Base-by-base conservation (phyloP, 192 early-diverging fungal genomes). In the Lobosporangium transversale region DNA sequence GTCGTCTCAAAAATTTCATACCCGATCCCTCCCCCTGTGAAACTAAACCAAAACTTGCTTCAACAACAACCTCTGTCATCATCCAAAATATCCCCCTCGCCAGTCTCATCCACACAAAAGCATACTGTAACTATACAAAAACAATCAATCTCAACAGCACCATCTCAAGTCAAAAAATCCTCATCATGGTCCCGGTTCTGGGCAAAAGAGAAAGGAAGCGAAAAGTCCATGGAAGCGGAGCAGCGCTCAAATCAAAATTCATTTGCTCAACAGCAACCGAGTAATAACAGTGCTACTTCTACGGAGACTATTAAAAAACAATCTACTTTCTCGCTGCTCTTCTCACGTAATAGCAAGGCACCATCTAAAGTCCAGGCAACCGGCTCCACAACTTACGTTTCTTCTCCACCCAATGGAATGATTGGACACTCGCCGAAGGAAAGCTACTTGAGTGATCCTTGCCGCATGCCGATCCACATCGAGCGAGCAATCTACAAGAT, bases 401-500 rank as follows among this genome's bases (percentile, higher is more conserved):
- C 49, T 21, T 42, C 53, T 8, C 3, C 48, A 11, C 47, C 56
- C 7, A 27, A 53, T 54, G 55, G 54, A 32, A 14, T 43, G 53
- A 24, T 64, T 32, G 48, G 58, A 29, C 14, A 17, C 6, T 24
- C 37, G 32, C 8, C 11, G 2, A 36, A 58, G 18, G 56, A 37
- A 6, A 44, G 49, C 27, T 33, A 33, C 15, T 12, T 48, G 18
- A 44, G 70, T 74, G 53, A 87, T 71, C 49, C 78, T 52, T 40
- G 86, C 9, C 84, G 90, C 7, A 67, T 90, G 65, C 92, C 92
- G 2, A 86, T 93, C 20, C 88, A 93, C 49, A 89, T 91, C 42
- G 92, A 93, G 66, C 84, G 92, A 29, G 89, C 90, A 1, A 86
- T 93, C 15, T 93, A 91, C 66, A 86, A 89, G 24, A 55, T 91